Conservation (phyloP, 2,329 filamentous ascomycete species). For the Phialophora macrospora region DNA sequence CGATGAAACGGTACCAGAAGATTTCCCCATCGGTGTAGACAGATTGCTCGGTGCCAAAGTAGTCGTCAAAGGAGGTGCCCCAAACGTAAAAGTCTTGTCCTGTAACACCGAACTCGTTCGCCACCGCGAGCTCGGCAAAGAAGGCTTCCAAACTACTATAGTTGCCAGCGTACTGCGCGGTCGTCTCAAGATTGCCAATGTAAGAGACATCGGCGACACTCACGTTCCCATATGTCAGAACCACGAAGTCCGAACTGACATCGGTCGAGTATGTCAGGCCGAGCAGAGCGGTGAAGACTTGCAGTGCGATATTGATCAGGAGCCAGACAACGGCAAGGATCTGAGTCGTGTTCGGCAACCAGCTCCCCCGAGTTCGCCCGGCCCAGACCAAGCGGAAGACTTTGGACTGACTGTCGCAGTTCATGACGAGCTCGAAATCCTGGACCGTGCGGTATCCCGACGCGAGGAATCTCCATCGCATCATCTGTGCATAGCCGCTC, state of each 20-base stretch:
- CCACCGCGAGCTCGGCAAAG: constrained; percentile 14
- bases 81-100: constrained; percentile 25
- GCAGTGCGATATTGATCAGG: constrained; percentile 27
- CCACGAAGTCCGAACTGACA: constrained; percentile 24
- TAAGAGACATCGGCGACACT: constrained; percentile 29
- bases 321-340: constrained; percentile 28
- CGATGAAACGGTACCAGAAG: constrained; percentile 35
- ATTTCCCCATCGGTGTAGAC: constrained; percentile 54
- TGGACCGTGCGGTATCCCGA: constrained; percentile 28
- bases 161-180: constrained; percentile 20
- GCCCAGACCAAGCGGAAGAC: constrained; percentile 33
- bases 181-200: constrained; percentile 25
- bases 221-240: constrained; percentile 25
- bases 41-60: constrained; percentile 4
- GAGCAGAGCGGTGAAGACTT: constrained; percentile 33
- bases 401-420: constrained; percentile 30
- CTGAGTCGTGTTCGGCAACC: constrained; percentile 30
- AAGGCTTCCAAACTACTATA: not conserved
- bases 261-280: constrained; percentile 37
- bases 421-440: constrained; percentile 26
- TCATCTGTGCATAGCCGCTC: constrained; percentile 31
- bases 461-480: constrained; percentile 34
- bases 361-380: constrained; percentile 23
- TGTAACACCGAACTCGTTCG: constrained; percentile 26
- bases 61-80: constrained; percentile 6